These are phyloP conservation scores for Diaporthe sp. DNA, from an alignment of 2,329 filamentous ascomycete genomes.

Conservation along the genomic window DNA sequence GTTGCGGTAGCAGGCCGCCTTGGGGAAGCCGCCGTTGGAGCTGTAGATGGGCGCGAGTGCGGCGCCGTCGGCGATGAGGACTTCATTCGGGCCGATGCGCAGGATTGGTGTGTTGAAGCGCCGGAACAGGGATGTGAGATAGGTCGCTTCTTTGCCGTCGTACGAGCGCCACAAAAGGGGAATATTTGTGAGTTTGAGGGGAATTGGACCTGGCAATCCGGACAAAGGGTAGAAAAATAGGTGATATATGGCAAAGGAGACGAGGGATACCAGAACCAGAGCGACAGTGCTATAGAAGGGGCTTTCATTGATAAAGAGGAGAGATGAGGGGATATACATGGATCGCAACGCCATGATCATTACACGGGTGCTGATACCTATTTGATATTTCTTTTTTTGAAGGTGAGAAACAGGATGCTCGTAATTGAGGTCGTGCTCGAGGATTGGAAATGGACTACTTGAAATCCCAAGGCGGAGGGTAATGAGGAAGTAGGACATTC, in stretches of 20 bases:
- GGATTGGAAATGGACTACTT: background rate
- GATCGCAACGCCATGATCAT: conserved; percentile 10
- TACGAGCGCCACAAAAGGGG: conserved; percentile 34
- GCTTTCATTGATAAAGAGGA: background rate
- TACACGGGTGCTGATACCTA: background rate
- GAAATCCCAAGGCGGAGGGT: background rate
- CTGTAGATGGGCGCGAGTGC: conserved; percentile 65
- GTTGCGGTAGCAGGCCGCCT: conserved; percentile 65
- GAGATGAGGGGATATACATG: background rate
- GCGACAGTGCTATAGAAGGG: conserved; percentile 1
- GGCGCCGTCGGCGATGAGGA: conserved; percentile 58
- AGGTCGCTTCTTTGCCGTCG: conserved; percentile 23
- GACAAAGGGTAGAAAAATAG: conserved; percentile 21
- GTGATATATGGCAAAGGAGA: background rate
- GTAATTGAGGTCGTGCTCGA: background rate
- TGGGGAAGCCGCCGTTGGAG: conserved; percentile 65
- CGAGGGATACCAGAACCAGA: background rate
- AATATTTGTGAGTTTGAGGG: conserved; percentile 18
- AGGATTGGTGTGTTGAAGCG: conserved; percentile 45
- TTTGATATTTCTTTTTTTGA: background rate
- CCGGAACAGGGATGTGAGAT: conserved; percentile 22
- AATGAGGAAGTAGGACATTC: background rate
- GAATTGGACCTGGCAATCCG: conserved; percentile 16
- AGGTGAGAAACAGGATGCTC: background rate
- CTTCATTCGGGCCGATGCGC: conserved; percentile 53